Conservation (phyloP, 768 basidiomycete genomes). For the Amanita muscaria region DNA sequence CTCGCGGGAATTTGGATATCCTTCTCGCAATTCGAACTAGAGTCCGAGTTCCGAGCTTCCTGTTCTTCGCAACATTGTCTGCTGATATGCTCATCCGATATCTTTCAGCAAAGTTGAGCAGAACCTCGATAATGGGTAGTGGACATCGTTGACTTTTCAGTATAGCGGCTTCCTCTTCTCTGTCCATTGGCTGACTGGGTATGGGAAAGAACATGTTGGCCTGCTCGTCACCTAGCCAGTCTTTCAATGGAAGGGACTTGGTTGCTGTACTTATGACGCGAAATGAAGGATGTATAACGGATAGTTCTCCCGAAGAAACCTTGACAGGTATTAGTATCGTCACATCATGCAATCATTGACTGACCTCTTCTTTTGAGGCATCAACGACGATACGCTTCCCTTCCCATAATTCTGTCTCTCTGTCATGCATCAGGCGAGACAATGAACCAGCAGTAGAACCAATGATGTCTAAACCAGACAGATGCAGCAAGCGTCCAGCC, state of each 20-base stretch:
- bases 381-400: conserved; percentile 48
- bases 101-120: conserved; percentile 48
- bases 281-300: conserved; percentile 48
- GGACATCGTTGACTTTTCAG: conserved; percentile 46
- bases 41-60: conserved; percentile 54
- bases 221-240: conserved; percentile 61
- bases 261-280: conserved; percentile 55
- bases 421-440: conserved; percentile 48
- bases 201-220: conserved; percentile 65
- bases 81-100: conserved; percentile 47
- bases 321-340: conserved; percentile 8
- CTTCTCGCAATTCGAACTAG: conserved; percentile 46
- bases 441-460: conserved; percentile 58
- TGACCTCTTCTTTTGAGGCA: conserved; percentile 36
- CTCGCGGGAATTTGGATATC: conserved; percentile 35
- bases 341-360: not conserved
- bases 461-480: conserved; percentile 56
- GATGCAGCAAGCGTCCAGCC: conserved; percentile 47
- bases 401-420: conserved; percentile 61
- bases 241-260: conserved; percentile 54
- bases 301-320: conserved; percentile 31
- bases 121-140: conserved; percentile 22
- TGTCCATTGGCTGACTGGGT: conserved; percentile 51
- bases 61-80: conserved; percentile 50
- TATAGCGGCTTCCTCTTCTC: conserved; percentile 38